phyloP scores from a whole-genome alignment of 2,329 filamentous ascomycete genomes.

The Lachnellula hyalina region DNA sequence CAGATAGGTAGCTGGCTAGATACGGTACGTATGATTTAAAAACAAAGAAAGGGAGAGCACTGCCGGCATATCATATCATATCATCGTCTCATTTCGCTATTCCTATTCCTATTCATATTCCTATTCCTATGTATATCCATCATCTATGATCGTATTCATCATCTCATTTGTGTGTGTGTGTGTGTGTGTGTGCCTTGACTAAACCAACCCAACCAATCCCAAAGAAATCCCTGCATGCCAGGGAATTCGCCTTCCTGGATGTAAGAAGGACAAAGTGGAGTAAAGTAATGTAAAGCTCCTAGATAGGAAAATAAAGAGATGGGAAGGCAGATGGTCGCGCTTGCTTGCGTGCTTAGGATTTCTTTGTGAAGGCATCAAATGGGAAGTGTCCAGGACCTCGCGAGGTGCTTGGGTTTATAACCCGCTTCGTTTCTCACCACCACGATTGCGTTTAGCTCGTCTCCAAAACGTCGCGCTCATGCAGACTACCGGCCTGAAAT shows the following conservation, averaged over 20 bases:
- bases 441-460: not conserved
- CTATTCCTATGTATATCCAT: not conserved
- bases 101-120: not conserved
- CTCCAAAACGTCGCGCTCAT: not conserved
- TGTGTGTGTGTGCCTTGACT: too few species aligned
- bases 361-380: too few species aligned
- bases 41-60: not conserved
- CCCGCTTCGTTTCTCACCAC: not conserved
- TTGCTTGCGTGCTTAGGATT: too few species aligned
- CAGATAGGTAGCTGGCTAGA: too few species aligned
- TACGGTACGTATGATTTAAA: too few species aligned
- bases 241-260: too few species aligned
- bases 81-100: not conserved
- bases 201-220: not conserved
- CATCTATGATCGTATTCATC: not conserved
- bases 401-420: not conserved
- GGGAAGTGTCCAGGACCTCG: too few species aligned
- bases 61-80: not conserved
- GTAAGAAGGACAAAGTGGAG: too few species aligned
- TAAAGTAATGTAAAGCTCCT: too few species aligned
- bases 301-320: too few species aligned
- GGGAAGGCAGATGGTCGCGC: too few species aligned
- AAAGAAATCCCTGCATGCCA: not conserved
- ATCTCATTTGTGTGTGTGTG: not conserved
- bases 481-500: slow-evolving; percentile 17